Base-by-base conservation (phyloP, 495 filamentous ascomycete genomes). In the Physcia stellaris region DNA sequence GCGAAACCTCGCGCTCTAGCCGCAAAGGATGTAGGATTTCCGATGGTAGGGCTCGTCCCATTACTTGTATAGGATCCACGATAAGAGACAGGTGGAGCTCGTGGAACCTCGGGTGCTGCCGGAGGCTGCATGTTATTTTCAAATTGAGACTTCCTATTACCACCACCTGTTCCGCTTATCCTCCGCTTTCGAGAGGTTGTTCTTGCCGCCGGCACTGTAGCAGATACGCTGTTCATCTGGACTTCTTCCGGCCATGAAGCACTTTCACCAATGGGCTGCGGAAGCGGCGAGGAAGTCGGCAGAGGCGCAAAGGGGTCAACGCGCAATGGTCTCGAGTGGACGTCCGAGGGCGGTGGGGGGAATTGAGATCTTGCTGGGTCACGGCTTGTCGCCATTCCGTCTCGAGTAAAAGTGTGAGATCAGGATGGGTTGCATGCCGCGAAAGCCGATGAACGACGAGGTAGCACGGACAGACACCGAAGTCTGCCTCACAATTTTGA, bases 21-120 rank as follows among this genome's bases (percentile, higher is more conserved):
- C 6, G 50, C 50, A 24, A 53, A 53, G 10, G 50, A 53, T 11
- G 42, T 40, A 17, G 50, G 27, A 26, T 41, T 44, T n/a, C 30
- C 35, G 17, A 35, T 34, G 24, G 26, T 24, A 17, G 39, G 12
- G 1, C 16, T 28, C 18, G 54, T 47, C 12, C 53, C 48, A 33
- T 52, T 51, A 42, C 51, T 60, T 22, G 50, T 56, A 40, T 71
- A 62, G 18, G 68, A 63, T 15, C 65, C 56, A 41, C 57, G 64
- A 50, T 75, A 80, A 29, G 71, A 74, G n/a, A 68, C 53, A 1
- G 75, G 69, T 17, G 69, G 72, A 18, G 64, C 63, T 49, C 66
- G 67, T 4, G 75, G 74, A 2, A 62, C 68, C 38, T 78, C 75
- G 36, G 75, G 70, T 17, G 68, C 75, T 29, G 66, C 62, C 40